These are phyloP conservation scores for Gossypium sturtianum DNA, from an alignment of 345 rosid species.

Conservation along the genomic window DNA sequence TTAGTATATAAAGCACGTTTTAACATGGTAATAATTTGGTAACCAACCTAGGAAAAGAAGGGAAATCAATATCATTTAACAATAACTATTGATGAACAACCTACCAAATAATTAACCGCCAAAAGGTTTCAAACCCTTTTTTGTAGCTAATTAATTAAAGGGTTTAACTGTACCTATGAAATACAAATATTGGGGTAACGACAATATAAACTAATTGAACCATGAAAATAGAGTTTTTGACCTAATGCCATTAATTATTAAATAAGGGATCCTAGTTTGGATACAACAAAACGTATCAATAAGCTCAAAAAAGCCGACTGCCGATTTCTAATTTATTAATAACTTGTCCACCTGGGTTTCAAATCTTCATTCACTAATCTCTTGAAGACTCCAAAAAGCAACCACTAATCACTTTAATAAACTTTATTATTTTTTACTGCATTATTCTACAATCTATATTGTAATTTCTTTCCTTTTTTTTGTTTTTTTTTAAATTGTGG, in stretches of 20 bases:
- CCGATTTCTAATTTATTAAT: not conserved
- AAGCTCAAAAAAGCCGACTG: not conserved
- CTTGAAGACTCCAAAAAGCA: not conserved
- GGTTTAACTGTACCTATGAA: not conserved
- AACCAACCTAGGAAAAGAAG: not conserved
- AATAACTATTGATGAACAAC: not conserved
- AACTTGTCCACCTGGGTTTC: not conserved
- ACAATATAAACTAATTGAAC: not conserved
- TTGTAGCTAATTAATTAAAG: not conserved
- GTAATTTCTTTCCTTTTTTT: not conserved
- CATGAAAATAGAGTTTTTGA: not conserved
- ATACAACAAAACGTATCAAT: not conserved
- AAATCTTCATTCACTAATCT: not conserved
- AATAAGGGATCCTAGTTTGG: not conserved
- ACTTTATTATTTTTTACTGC: not conserved
- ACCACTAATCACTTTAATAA: no score
- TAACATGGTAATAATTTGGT: not conserved
- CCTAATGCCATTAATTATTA: not conserved
- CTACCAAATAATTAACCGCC: slow-evolving; percentile 1
- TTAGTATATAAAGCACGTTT: not conserved
- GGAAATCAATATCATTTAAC: not conserved
- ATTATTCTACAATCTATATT: not conserved
- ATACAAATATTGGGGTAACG: not conserved
- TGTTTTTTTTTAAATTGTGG: not conserved
- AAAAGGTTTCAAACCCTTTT: not conserved